These are phyloP conservation scores for Zizania palustris DNA, from an alignment of 202 grass and related monocot genomes.

Conservation along the genomic window DNA sequence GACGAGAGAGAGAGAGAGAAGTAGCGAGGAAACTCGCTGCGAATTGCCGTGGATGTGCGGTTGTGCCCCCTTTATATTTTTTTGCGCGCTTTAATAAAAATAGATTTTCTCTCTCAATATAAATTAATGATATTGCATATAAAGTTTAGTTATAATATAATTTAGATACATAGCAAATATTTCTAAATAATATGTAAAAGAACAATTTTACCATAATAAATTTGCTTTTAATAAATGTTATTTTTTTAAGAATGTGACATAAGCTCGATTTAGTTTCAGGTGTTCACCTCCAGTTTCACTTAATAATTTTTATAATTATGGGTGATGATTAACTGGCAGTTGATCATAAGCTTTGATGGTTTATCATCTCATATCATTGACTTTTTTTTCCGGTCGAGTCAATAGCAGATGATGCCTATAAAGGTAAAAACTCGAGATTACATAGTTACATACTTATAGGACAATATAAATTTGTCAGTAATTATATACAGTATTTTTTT, in stretches of 20 bases:
- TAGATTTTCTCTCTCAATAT: too few species aligned
- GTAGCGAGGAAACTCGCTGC: constrained; percentile 34
- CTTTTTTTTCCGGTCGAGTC: background rate
- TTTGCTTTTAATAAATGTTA: background rate
- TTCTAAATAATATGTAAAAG: too few species aligned
- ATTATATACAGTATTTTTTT: too few species aligned
- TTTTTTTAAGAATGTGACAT: too few species aligned
- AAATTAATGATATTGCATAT: too few species aligned
- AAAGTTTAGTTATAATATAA: too few species aligned
- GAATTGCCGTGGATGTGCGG: constrained; percentile 42
- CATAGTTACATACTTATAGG: too few species aligned
- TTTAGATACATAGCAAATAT: too few species aligned
- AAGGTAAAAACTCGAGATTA: too few species aligned
- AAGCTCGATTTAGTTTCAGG: too few species aligned
- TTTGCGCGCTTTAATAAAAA: constrained; percentile 3
- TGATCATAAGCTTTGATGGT: constrained; percentile 9
- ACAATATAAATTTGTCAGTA: too few species aligned
- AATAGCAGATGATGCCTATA: background rate
- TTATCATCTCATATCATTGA: constrained; percentile 18
- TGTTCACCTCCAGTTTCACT: too few species aligned
- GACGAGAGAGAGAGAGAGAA: background rate
- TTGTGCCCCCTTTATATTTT: constrained; percentile 33
- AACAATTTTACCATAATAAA: background rate
- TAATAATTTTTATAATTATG: background rate
- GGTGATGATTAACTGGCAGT: constrained; percentile 7